phyloP scores from a whole-genome alignment of 2,329 filamentous ascomycete genomes.

The Talaromyces pinophilus region DNA sequence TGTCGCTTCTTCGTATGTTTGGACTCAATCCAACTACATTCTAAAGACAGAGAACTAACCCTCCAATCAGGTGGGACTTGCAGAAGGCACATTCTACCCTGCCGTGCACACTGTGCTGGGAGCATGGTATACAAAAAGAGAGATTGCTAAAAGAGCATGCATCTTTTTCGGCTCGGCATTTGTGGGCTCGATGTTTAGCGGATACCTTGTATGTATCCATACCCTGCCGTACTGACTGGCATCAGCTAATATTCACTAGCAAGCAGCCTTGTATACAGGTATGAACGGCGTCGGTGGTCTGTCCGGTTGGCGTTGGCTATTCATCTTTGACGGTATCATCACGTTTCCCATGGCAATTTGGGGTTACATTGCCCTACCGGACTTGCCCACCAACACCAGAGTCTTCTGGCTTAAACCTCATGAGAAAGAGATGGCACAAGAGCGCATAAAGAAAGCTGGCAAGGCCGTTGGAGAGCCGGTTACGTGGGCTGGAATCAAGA shows the following conservation, averaged over 20 bases:
- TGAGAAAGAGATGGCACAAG: constrained; percentile 10
- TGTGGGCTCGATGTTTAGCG: constrained; percentile 41
- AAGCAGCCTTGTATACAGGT: constrained; percentile 18
- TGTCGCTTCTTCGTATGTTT: constrained; percentile 41
- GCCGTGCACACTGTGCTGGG: constrained; percentile 33
- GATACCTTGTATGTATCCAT: constrained; percentile 31
- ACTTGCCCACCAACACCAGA: constrained; percentile 17
- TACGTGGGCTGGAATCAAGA: constrained; percentile 13
- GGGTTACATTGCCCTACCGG: constrained; percentile 19
- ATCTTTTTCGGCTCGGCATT: constrained; percentile 40
- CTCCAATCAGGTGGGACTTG: constrained; percentile 9
- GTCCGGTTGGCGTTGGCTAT: constrained; percentile 42
- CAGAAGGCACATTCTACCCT: constrained; percentile 20
- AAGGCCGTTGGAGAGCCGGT: constrained; percentile 13
- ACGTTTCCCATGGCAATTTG: constrained; percentile 21
- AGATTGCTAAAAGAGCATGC: constrained; percentile 41
- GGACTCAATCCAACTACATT: constrained; percentile 25
- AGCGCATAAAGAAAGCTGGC: constrained; percentile 15
- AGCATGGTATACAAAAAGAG: constrained; percentile 47
- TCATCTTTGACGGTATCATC: constrained; percentile 30
- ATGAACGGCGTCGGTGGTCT: constrained; percentile 27
- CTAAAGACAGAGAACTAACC: background rate
- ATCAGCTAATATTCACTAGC: constrained; percentile 1
- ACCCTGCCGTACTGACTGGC: background rate
- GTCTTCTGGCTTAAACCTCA: constrained; percentile 11